Evolutionary conservation across 1,139 yeast species (phyloP).

Genomic region (Casaregolazyma suthepensis): DNA sequence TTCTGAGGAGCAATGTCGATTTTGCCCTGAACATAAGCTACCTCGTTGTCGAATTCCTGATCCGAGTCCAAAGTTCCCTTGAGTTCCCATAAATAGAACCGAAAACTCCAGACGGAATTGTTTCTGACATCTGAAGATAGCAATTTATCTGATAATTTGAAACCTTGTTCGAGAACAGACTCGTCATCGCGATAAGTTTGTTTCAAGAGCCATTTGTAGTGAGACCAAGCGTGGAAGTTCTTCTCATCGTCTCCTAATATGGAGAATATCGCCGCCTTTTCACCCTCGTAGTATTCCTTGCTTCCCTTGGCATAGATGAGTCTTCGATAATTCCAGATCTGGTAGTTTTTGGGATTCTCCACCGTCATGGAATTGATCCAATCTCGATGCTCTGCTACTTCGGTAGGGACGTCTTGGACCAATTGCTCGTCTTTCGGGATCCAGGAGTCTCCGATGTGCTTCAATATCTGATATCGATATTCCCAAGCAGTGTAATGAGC

Average conservation of each 20-base stretch:
- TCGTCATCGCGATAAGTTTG: constrained; percentile 34
- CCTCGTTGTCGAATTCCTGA: constrained; percentile 36
- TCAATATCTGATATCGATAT: constrained; percentile 59
- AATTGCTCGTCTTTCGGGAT: constrained; percentile 39
- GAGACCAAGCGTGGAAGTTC: constrained; percentile 96
- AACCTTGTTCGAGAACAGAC: constrained; percentile 37
- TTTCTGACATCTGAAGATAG: constrained; percentile 66
- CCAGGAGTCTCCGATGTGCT: constrained; percentile 23
- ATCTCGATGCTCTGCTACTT: constrained; percentile 32
- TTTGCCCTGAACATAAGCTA: constrained; percentile 41
- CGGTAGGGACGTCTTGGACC: constrained; percentile 9
- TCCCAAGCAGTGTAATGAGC: constrained; percentile 92
- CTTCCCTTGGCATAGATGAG: constrained; percentile 19
- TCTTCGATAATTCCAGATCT: constrained; percentile 91
- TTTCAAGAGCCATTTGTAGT: constrained; percentile 71
- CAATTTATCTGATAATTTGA: constrained; percentile 45
- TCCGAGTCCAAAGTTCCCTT: constrained; percentile 13
- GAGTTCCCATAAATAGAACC: constrained; percentile 50
- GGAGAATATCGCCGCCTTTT: constrained; percentile 53
- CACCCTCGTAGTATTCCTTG: constrained; percentile 41
- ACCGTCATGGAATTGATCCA: constrained; percentile 78
- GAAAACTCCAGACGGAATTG: constrained; percentile 92
- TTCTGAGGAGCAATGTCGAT: constrained; percentile 70
- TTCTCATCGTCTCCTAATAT: constrained; percentile 77
- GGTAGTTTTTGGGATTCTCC: constrained; percentile 83